Evolutionary conservation across 2,329 filamentous ascomycete species (phyloP).

Genomic region (Aspergillus sp.): DNA sequence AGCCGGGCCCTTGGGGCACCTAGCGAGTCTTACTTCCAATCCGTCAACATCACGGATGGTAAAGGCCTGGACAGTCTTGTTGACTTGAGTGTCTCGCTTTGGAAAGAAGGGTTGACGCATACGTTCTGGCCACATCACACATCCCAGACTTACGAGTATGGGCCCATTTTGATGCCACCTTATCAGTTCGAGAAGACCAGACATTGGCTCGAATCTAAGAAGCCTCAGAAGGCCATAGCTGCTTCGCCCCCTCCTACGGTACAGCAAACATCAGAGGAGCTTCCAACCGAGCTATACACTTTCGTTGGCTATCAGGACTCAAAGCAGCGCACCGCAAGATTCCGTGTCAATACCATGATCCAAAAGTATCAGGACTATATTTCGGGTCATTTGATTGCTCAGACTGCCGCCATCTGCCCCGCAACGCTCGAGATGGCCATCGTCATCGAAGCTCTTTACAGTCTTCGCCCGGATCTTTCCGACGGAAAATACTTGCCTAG

Average conservation of each 20-base stretch:
- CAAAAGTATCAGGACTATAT: slow-evolving; percentile 38
- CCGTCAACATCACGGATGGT: slow-evolving; percentile 15
- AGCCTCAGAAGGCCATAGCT: background rate
- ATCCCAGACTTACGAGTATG: slow-evolving; percentile 27
- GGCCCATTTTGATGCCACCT: slow-evolving; percentile 35
- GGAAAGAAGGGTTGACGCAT: slow-evolving; percentile 39
- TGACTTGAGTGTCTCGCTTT: slow-evolving; percentile 35
- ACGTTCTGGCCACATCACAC: slow-evolving; percentile 43
- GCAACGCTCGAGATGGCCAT: slow-evolving; percentile 42
- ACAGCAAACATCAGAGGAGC: slow-evolving; percentile 8
- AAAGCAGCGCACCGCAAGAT: slow-evolving; percentile 17
- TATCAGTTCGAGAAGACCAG: slow-evolving; percentile 45
- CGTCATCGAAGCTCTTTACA: slow-evolving; percentile 32
- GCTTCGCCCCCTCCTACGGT: slow-evolving; percentile 7
- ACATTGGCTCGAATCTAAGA: slow-evolving; percentile 24
- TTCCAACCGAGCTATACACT: slow-evolving; percentile 19
- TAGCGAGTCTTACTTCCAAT: slow-evolving; percentile 10
- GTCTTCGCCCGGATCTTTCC: slow-evolving; percentile 28
- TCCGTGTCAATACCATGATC: slow-evolving; percentile 44
- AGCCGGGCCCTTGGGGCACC: slow-evolving; percentile 23
- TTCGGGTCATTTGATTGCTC: slow-evolving; percentile 40
- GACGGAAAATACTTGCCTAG: slow-evolving; percentile 18
- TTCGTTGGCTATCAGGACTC: slow-evolving; percentile 24
- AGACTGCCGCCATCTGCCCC: slow-evolving; percentile 42
- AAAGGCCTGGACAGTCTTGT: slow-evolving; percentile 18